Percentiles rank a stretch among this genome's conserved stretches.
Conservation (phyloP, 352 stramenopile genomes). For the Phytophthora constricta region DNA sequence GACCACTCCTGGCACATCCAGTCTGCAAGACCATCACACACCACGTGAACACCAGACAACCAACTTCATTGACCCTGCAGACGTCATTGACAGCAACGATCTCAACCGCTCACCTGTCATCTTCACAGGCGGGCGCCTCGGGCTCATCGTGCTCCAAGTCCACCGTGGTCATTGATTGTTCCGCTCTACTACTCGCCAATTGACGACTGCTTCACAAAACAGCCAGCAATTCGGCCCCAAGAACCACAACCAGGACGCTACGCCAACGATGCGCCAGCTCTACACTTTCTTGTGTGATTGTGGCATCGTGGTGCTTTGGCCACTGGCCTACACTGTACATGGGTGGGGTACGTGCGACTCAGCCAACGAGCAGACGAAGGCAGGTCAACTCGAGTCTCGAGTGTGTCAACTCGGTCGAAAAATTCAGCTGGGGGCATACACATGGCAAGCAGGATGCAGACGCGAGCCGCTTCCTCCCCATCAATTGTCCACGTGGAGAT, state of each 20-base stretch:
- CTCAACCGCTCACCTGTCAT: conserved; percentile 25
- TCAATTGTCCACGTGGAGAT: conserved; percentile 30
- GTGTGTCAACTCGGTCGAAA: conserved; percentile 5
- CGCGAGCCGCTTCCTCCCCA: too few relatives aligned
- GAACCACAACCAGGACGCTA: neutral
- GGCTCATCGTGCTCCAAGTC: conserved; percentile 13
- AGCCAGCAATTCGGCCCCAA: conserved; percentile 1
- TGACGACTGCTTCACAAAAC: conserved; percentile 20
- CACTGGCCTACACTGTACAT: too few relatives aligned
- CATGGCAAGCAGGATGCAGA: conserved; percentile 16
- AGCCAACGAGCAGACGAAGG: neutral
- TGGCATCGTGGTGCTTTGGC: neutral
- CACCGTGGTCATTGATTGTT: conserved; percentile 34
- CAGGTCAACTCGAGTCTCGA: conserved; percentile 7
- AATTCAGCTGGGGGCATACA: conserved; percentile 17
- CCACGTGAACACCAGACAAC: neutral
- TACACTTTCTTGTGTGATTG: neutral
- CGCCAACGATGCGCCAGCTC: neutral
- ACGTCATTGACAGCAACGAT: neutral
- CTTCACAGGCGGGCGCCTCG: conserved; percentile 12
- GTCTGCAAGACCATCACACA: conserved; percentile 29
- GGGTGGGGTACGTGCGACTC: neutral
- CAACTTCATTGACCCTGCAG: neutral
- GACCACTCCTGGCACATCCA: conserved; percentile 71
- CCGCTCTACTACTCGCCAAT: conserved; percentile 22